Evolutionary conservation across 805 yeast genomes (phyloP), one percentile per base, ranked within the genome.

Genomic region (Yamadazyma sp.): DNA sequence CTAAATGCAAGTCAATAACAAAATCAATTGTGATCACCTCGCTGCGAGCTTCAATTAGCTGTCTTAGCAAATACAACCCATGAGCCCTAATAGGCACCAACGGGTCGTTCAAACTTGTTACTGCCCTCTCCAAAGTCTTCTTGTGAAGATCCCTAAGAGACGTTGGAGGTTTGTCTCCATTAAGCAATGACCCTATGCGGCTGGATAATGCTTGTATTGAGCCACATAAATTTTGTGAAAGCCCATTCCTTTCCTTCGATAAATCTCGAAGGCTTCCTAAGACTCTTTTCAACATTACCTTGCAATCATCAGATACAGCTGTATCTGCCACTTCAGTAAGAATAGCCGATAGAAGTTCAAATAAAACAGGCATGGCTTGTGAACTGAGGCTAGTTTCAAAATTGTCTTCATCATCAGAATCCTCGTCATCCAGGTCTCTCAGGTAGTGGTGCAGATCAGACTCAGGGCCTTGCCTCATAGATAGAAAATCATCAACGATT

Each of bases 31-130:
- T 52, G 10, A 86, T 54, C 0, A 76, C 78, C 1, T 65, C 55
- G n/a, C 85, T 76, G 23, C 67, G 67, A 20, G 57, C 60, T 28
- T 63, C 69, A 5, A 78, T 67, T 28, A 88, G 64, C 39, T 73
- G 70, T 19, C 87, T 67, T 20, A 91, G 57, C 16, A 80, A 58
- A 45, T 75, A 76, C 6, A 93, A 61, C 0, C 98, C 98, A 57
- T 85, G 89, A 0, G 95, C 98, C 37, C 89, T 69, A 2, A 91
- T 76, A 0, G 98, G 96, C 3, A 85, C 81, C 28, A 84, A 61
- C 0, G 90, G 84, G 58, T 90, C 96, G 39, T 78, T 79, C 28
- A 93, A 58, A 42, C 80, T 77, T 1, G 73, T 64, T 24, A 86
- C 61, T 0, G 96, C 96, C 21, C 76, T 67, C 11, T 74, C 71